Base-by-base conservation (phyloP, 1,284 basidiomycete genomes). In the Tetrapyrgos nigripes region DNA sequence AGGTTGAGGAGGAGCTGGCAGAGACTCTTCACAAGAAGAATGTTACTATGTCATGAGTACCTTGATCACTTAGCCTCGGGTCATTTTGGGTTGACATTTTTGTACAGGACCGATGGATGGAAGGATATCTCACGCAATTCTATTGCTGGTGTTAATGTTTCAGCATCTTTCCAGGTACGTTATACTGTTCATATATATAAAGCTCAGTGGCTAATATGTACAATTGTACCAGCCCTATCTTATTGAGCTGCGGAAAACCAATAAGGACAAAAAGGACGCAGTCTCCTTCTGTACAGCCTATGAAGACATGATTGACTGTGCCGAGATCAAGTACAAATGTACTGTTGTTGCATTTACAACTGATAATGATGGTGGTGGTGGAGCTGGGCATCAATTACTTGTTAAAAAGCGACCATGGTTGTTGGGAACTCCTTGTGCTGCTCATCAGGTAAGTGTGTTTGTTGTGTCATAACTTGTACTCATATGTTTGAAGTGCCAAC, bases 291-390 rank as follows among this genome's bases (percentile, higher is more conserved):
- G 66, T 29, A 31, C 19, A 11, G 60, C 65, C 35, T 69, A 69
- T 33, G 54, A 63, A 21, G 46, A 19, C 1, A 67, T 69, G 63
- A 67, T 71, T 49, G 66, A 71, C 31, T 64, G 53, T 19, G 62
- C 58, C 8, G 66, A 71, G 48, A 47, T 53, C 3, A 46, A 40
- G 10, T 68, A 67, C 33, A 48, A 46, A 6, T 61, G 68, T 14
- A 40, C 17, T 13, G 53, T 71, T 6, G 48, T 70, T n/a, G 57
- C 48, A 0, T 62, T 68, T 31, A 65, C 60, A 54, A 67, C 62
- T 24, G 66, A 70, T 35, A 71, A 71, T 43, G 62, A 69, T 60
- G 68, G 67, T 29, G 63, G 68, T 2, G 67, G 65, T 60, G 63
- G 66, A 49, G 19, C 58, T 10, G 66, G 64, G 53, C 53, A 63